Base-by-base conservation (phyloP, 2,329 filamentous ascomycete species). In the Pyrenophora graminea region DNA sequence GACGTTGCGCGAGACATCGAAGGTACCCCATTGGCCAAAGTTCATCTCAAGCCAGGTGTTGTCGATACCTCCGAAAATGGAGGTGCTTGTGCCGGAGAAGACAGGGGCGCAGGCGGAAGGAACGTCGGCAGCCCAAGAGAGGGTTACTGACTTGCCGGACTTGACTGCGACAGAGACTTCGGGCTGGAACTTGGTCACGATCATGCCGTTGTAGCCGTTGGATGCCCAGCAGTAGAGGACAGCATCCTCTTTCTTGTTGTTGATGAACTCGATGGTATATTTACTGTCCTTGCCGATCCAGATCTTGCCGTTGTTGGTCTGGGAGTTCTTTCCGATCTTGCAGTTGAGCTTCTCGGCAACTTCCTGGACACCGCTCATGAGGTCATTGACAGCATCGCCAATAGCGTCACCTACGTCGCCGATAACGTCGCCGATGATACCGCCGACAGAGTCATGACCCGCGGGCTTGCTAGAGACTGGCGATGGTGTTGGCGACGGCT, bases 11-110 rank as follows among this genome's bases (percentile, higher is more conserved):
- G 74, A 76, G 45, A 79, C 67, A 56, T 79, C 73, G 49, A 77
- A 72, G 33, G 70, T 72, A 55, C 75, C 76, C 39, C 19, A 36
- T 8, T 49, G n/a, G 38, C 72, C 73, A 32, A 73, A 75, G 48
- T 70, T 77, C 48, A 71, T 74, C 68, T 79, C 77, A 45, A 69
- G 74, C 74, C 77, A 78, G 27, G 77, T 77, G 56, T 79, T 72
- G 56, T 63, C 58, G 41, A 77, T 59, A 61, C 76, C 75, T 32
- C 76, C 77, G 48, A 63, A 63, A 27, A 62, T 50, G 48, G 65
- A 64, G 27, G 71, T 70, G 48, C 52, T 49, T 32, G 70, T 74
- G 52, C 72, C 62, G 13, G 58, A 36, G 64, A 69, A 74, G 23
- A 76, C 64, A 12, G 71, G 67, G 5, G 76, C 64, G 62, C 73